These are phyloP conservation scores for Fimicolochytrium jonesii DNA, from an alignment of 192 early-diverging fungal genomes.

Conservation along the genomic window DNA sequence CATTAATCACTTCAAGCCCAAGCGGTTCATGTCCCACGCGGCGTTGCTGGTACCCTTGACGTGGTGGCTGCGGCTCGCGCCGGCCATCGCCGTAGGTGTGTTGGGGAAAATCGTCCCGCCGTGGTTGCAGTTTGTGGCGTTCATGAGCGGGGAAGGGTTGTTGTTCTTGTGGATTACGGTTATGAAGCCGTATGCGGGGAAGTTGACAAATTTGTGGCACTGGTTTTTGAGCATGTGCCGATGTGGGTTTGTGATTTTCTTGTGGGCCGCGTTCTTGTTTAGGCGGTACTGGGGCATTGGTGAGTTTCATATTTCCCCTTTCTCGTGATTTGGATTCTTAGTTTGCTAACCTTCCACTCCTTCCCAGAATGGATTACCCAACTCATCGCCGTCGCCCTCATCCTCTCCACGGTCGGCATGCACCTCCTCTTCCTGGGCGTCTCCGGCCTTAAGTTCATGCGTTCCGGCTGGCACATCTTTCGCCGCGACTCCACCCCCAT, in stretches of 20 bases:
- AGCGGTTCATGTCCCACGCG: conserved; percentile 13
- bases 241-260: neutral
- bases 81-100: conserved; percentile 11
- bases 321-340: neutral
- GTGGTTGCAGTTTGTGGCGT: conserved; percentile 7
- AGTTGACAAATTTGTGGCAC: conserved; percentile 11
- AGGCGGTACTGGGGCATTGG: neutral
- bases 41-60: conserved; percentile 13
- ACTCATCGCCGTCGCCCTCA: neutral
- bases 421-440: neutral
- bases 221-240: conserved; percentile 7
- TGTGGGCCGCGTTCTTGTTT: conserved; percentile 6
- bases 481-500: neutral
- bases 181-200: conserved; percentile 11
- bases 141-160: conserved; percentile 10
- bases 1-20: conserved; percentile 12
- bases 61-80: conserved; percentile 15
- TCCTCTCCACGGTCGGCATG: conserved; percentile 11
- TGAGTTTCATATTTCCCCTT: neutral
- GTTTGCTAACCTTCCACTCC: neutral
- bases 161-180: conserved; percentile 9
- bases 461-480: neutral
- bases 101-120: conserved; percentile 16
- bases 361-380: conserved; percentile 15
- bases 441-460: conserved; percentile 4